Percentiles rank a stretch among this genome's conserved stretches.
phyloP scores from a whole-genome alignment of 495 filamentous ascomycete species.

The Xylaria venustula region DNA sequence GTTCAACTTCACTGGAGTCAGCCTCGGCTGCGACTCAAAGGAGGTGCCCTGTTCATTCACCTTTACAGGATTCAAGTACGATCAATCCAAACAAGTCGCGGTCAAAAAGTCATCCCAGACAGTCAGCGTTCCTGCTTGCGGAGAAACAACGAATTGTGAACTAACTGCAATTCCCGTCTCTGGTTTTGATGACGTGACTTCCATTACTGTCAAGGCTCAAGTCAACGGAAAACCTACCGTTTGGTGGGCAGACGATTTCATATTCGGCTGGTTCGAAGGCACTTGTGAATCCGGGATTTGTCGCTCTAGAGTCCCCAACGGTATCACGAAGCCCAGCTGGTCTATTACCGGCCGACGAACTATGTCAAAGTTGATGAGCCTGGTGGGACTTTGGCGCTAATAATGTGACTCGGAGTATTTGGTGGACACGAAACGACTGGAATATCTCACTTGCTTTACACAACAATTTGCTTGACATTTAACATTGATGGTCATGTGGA shows the following conservation, averaged over 20 bases:
- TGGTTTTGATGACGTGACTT: constrained; percentile 37
- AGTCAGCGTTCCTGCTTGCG: constrained; percentile 35
- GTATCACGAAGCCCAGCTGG: constrained; percentile 21
- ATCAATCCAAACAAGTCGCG: constrained; percentile 15
- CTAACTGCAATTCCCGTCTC: constrained; percentile 33
- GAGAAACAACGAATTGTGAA: constrained; percentile 26
- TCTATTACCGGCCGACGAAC: background rate
- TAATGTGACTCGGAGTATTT: constrained; percentile 4
- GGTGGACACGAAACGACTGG: background rate
- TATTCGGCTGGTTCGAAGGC: constrained; percentile 43
- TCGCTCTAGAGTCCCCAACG: constrained; percentile 35
- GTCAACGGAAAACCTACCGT: constrained; percentile 23
- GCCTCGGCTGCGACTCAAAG: constrained; percentile 40
- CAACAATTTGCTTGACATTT: constrained; percentile 28
- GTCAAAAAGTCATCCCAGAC: constrained; percentile 19
- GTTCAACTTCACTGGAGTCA: constrained; percentile 40
- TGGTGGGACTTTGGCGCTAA: constrained; percentile 20
- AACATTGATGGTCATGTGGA: constrained; percentile 14
- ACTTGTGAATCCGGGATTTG: constrained; percentile 37
- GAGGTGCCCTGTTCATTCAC: constrained; percentile 36
- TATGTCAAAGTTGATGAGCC: constrained; percentile 9
- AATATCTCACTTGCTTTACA: constrained; percentile 27
- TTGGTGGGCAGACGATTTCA: constrained; percentile 47
- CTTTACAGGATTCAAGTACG: constrained; percentile 35
- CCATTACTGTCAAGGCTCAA: constrained; percentile 34